Percentiles rank a stretch among this genome's conserved stretches.
phyloP scores from a whole-genome alignment of 2,329 filamentous ascomycete species.

The Fusarium sp. region DNA sequence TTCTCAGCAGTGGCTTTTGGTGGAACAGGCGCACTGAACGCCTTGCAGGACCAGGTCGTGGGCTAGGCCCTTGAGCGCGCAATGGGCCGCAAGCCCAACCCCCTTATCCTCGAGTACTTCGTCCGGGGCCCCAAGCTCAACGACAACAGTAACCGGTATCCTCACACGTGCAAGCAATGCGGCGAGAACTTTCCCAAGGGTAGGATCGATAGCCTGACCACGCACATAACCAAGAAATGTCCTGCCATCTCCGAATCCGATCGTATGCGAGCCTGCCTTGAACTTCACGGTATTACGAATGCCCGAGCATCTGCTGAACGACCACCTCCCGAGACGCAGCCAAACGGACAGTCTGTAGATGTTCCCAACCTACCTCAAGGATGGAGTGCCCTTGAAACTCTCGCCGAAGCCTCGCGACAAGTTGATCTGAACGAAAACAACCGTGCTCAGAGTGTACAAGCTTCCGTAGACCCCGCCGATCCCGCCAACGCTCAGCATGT shows the following conservation, averaged over 20 bases:
- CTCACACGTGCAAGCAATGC: slow-evolving; percentile 89
- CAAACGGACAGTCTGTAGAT: slow-evolving; percentile 48
- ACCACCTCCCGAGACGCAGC: slow-evolving; percentile 44
- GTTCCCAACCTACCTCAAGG: slow-evolving; percentile 62
- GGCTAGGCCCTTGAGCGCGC: slow-evolving; percentile 47
- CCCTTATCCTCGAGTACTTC: slow-evolving; percentile 89
- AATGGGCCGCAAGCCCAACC: slow-evolving; percentile 88
- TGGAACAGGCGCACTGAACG: slow-evolving; percentile 31
- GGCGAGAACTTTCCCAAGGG: slow-evolving; percentile 92
- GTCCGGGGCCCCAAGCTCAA: slow-evolving; percentile 86
- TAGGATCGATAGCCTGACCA: slow-evolving; percentile 83
- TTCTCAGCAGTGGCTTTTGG: slow-evolving; percentile 30
- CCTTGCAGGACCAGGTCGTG: slow-evolving; percentile 42
- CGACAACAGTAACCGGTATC: slow-evolving; percentile 91
- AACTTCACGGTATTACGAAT: slow-evolving; percentile 76
- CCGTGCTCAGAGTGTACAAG: slow-evolving; percentile 58
- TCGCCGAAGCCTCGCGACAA: slow-evolving; percentile 88
- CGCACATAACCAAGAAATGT: slow-evolving; percentile 88
- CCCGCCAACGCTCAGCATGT: slow-evolving; percentile 42
- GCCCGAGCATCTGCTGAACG: slow-evolving; percentile 53
- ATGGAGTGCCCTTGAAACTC: slow-evolving; percentile 85
- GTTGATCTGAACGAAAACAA: slow-evolving; percentile 75
- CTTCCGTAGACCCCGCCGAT: slow-evolving; percentile 48
- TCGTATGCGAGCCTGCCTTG: slow-evolving; percentile 78
- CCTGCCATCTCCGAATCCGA: slow-evolving; percentile 80